Conservation (phyloP, 768 basidiomycete genomes). For the Mycena crocata region DNA sequence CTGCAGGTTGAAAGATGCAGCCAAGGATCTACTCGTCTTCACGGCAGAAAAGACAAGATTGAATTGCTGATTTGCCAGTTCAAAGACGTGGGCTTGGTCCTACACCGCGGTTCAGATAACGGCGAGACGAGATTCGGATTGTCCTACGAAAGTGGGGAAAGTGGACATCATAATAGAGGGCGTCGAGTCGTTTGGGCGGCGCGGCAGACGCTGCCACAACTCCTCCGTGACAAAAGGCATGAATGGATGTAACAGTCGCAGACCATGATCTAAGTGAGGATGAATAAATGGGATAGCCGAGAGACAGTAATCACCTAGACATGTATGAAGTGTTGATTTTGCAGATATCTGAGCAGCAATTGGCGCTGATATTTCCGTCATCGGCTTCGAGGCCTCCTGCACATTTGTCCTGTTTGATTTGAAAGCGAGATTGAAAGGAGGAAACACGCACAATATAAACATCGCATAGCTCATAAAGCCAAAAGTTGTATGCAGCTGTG, state of each 20-base stretch:
- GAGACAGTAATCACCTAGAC: no score
- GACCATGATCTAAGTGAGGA: conserved; percentile 91
- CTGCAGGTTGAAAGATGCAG: conserved; percentile 91
- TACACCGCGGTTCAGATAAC: conserved; percentile 39
- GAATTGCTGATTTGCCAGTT: conserved; percentile 85
- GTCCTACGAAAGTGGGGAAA: conserved; percentile 83
- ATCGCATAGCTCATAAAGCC: conserved; percentile 99
- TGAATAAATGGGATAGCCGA: no score
- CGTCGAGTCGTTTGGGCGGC: conserved; percentile 83
- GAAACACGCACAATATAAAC: conserved; percentile 87
- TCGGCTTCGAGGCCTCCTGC: conserved; percentile 98
- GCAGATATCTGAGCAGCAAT: conserved; percentile 78
- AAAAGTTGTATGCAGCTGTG: conserved; percentile 88
- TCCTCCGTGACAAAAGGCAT: conserved; percentile 99
- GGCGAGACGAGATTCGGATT: not conserved
- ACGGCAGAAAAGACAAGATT: conserved; percentile 86
- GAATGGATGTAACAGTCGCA: conserved; percentile 94
- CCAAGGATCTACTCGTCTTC: conserved; percentile 84
- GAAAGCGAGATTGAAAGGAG: not conserved
- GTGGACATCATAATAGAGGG: conserved; percentile 91
- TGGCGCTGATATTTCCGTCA: conserved; percentile 85
- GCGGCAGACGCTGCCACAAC: conserved; percentile 95
- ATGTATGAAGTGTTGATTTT: conserved; percentile 95
- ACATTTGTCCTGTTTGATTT: conserved; percentile 12
- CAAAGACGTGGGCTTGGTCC: conserved; percentile 71